phyloP scores from a whole-genome alignment of 139 green algal species.

The Deuterostichococcus epilithicus region DNA sequence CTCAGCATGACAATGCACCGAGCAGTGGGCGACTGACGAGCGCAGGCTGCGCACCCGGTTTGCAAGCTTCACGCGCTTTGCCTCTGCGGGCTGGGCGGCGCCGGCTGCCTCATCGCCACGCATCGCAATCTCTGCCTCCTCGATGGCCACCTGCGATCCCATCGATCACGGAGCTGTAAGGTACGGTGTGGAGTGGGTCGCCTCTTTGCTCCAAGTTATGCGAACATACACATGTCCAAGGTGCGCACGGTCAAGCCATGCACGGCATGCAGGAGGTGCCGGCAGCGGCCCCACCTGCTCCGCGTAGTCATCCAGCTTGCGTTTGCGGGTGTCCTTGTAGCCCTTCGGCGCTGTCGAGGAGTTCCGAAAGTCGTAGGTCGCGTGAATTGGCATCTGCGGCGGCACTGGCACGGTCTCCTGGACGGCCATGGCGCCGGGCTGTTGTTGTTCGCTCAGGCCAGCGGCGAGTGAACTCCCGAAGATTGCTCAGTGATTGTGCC shows the following conservation, averaged over 20 bases:
- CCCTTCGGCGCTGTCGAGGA: conserved; percentile 27
- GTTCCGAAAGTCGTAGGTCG: conserved; percentile 36
- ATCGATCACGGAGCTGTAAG: too few relatives aligned
- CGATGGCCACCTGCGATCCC: conserved; percentile 16
- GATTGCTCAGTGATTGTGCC: too few relatives aligned
- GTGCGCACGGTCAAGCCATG: too few relatives aligned
- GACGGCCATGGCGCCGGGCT: background rate
- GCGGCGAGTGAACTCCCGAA: too few relatives aligned
- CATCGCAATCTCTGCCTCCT: conserved; percentile 15
- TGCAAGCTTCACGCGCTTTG: conserved; percentile 32
- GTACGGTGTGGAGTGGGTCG: too few relatives aligned
- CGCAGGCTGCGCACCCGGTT: background rate
- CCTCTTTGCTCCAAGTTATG: too few relatives aligned
- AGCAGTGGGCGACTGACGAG: too few relatives aligned
- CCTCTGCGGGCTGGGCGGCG: background rate
- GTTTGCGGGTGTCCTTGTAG: conserved; percentile 43
- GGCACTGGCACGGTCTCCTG: conserved; percentile 28
- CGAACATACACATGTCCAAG: too few relatives aligned
- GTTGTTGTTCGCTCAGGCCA: background rate
- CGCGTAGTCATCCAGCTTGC: conserved; percentile 56
- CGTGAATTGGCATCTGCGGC: conserved; percentile 31
- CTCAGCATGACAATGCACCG: too few relatives aligned
- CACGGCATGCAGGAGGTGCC: too few relatives aligned
- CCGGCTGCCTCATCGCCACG: conserved; percentile 1
- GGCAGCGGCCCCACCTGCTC: conserved; percentile 30